Evolutionary conservation across 2,329 filamentous ascomycete species (phyloP).

Genomic region (Penicillium sp.): DNA sequence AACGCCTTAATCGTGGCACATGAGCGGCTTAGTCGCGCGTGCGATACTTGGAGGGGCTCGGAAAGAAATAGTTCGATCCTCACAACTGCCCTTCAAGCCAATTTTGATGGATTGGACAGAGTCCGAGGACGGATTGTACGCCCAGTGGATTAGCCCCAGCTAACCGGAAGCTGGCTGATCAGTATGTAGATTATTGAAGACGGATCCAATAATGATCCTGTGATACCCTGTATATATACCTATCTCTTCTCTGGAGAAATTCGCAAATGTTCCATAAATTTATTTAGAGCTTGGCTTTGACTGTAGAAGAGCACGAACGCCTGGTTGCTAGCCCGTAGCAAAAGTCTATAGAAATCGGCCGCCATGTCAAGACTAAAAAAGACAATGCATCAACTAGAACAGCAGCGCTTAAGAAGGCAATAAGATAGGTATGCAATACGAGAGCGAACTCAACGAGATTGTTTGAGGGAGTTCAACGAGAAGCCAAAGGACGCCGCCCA

Average conservation of each 20-base stretch:
- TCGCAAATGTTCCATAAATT: neutral
- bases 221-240: conserved; percentile 12
- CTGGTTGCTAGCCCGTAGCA: neutral
- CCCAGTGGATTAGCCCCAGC: neutral
- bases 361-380: neutral
- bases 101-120: conserved; percentile 30
- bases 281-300: neutral
- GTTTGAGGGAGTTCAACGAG: neutral
- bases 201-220: neutral
- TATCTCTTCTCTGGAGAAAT: conserved; percentile 4
- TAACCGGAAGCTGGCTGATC: neutral
- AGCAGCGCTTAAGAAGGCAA: conserved; percentile 10
- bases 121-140: conserved; percentile 13
- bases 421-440: neutral
- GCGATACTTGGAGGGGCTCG: conserved; percentile 26
- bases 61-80: conserved; percentile 19
- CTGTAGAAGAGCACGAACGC: neutral
- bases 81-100: conserved; percentile 25
- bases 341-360: conserved; percentile 5
- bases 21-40: conserved; percentile 23
- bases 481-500: conserved; percentile 7
- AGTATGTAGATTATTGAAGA: neutral
- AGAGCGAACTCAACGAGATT: neutral
- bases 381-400: conserved; percentile 3
- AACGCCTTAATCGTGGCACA: conserved; percentile 39